These are phyloP conservation scores for Sarcomyxa edulis DNA, from an alignment of 768 basidiomycete species.

Conservation along the genomic window DNA sequence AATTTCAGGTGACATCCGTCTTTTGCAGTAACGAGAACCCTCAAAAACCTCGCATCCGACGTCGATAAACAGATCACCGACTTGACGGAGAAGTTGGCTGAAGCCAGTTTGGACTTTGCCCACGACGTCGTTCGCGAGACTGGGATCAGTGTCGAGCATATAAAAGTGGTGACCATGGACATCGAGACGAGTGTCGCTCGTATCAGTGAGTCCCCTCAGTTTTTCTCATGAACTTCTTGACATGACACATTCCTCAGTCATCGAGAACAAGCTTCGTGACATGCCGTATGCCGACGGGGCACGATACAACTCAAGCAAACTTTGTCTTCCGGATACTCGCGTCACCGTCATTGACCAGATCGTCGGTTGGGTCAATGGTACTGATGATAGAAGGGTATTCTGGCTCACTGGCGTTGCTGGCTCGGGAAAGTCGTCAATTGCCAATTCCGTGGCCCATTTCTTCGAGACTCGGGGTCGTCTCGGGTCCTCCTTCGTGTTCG, in stretches of 20 bases:
- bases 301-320: conserved; percentile 6
- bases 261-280: not conserved
- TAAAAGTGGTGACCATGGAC: conserved; percentile 1
- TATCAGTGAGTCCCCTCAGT: not conserved
- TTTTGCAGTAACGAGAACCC: not conserved
- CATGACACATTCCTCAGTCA: not conserved
- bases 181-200: not conserved
- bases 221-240: not conserved
- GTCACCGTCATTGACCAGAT: conserved; percentile 12
- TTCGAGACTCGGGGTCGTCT: conserved; percentile 2
- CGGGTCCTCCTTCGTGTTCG: conserved; percentile 4
- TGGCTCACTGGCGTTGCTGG: conserved; percentile 5
- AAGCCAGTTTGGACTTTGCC: not conserved
- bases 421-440: conserved; percentile 5
- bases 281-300: not conserved
- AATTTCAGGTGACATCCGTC: not conserved
- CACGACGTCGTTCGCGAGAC: not conserved
- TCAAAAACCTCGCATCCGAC: not conserved
- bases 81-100: conserved; percentile 1
- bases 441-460: conserved; percentile 3
- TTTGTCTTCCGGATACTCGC: conserved; percentile 9
- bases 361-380: conserved; percentile 11
- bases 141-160: not conserved
- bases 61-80: not conserved
- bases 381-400: conserved; percentile 14